Evolutionary conservation across 1,139 yeast species (phyloP).

Genomic region (Debaryomycetaceae sp.): DNA sequence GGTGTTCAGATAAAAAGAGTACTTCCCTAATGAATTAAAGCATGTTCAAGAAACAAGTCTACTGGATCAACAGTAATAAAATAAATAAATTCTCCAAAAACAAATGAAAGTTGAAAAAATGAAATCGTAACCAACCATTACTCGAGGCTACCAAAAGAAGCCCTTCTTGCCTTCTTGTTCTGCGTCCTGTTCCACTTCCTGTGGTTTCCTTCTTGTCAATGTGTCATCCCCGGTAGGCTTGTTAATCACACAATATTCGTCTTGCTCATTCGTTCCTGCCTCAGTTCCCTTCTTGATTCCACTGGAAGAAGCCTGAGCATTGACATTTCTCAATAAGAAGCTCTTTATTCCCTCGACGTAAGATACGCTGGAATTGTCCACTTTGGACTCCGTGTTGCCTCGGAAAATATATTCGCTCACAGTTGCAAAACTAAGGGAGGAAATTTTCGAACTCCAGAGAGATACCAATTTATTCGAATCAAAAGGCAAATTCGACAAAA

Average conservation of each 20-base stretch:
- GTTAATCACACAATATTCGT: constrained; percentile 45
- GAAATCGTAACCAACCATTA: constrained; percentile 9
- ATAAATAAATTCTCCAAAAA: constrained; percentile 7
- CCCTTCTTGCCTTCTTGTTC: constrained; percentile 17
- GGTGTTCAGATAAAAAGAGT: not conserved
- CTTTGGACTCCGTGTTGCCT: not conserved
- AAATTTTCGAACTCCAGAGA: not conserved
- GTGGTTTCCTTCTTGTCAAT: constrained; percentile 9
- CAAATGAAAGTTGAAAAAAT: constrained; percentile 4
- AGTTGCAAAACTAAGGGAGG: not conserved
- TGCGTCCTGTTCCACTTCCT: not conserved
- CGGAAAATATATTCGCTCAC: not conserved
- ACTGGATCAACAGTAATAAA: constrained; percentile 1
- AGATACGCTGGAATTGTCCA: not conserved
- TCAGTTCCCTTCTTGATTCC: not conserved
- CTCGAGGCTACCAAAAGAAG: constrained; percentile 27
- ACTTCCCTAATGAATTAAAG: constrained; percentile 1
- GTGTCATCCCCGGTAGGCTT: constrained; percentile 19
- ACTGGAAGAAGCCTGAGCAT: not conserved
- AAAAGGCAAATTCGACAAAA: constrained; percentile 5
- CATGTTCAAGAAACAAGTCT: not conserved
- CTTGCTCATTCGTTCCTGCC: constrained; percentile 8
- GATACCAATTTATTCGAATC: constrained; percentile 2
- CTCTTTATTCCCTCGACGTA: not conserved
- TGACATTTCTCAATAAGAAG: not conserved